These are phyloP conservation scores for Phytophthora sp. DNA, from an alignment of 352 stramenopile genomes.

Conservation along the genomic window DNA sequence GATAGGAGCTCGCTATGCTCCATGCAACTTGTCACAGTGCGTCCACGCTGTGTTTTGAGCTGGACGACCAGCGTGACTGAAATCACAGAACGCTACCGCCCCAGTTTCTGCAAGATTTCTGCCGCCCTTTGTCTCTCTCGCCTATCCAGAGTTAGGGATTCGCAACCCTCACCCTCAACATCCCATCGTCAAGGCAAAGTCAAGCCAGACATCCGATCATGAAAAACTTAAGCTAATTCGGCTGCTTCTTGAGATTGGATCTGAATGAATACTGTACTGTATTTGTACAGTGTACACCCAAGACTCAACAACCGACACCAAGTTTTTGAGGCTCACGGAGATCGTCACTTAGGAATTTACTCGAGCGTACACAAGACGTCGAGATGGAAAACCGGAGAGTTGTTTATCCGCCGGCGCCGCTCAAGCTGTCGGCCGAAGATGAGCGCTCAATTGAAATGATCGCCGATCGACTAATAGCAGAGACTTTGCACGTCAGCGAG, in stretches of 20 bases:
- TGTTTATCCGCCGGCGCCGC: conserved; percentile 23
- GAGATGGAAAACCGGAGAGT: conserved; percentile 22
- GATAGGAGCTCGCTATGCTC: conserved; percentile 2
- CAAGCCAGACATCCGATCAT: conserved; percentile 9
- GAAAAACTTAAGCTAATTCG: conserved; percentile 21
- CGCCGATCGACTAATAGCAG: conserved; percentile 56
- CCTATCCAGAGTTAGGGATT: conserved; percentile 20
- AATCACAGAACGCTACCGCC: neutral
- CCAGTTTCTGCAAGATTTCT: conserved; percentile 18
- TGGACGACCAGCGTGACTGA: neutral
- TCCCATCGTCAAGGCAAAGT: conserved; percentile 2
- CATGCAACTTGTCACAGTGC: conserved; percentile 17
- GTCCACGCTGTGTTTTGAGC: neutral
- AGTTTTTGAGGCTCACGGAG: conserved; percentile 11
- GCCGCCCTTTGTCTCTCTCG: conserved; percentile 6
- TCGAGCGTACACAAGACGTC: neutral
- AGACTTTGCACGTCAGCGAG: conserved; percentile 58
- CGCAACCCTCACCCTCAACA: conserved; percentile 14
- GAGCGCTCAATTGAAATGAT: conserved; percentile 43
- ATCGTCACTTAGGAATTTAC: conserved; percentile 27
- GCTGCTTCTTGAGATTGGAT: conserved; percentile 32
- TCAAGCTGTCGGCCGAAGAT: conserved; percentile 52
- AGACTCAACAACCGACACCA: conserved; percentile 5
- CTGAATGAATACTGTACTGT: conserved; percentile 22
- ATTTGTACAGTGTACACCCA: too few relatives aligned